Evolutionary conservation across 2,329 filamentous ascomycete species (phyloP).

Genomic region (Pseudocercospora vitis): DNA sequence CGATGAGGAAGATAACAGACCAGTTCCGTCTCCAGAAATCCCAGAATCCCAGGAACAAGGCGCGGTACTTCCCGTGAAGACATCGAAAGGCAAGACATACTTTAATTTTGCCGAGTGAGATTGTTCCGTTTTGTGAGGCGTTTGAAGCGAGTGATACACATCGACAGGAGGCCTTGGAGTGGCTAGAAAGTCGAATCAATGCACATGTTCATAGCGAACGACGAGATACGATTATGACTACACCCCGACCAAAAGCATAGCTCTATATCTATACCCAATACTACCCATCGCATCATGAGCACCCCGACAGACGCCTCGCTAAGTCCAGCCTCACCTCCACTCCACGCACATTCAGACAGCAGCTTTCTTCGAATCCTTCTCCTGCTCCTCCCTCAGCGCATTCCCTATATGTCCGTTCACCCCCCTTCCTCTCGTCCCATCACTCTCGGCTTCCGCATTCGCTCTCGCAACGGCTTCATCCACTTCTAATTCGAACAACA

Average conservation of each 20-base stretch:
- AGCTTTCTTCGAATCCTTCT: conserved; percentile 7
- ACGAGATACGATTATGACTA: no score
- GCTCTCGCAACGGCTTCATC: conserved; percentile 45
- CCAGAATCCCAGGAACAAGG: conserved; percentile 9
- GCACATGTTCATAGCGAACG: no score
- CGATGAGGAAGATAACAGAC: not conserved
- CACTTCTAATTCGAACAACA: conserved; percentile 42
- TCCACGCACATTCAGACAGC: not conserved
- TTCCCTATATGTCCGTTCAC: conserved; percentile 44
- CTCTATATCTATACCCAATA: no score
- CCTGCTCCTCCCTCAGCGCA: conserved; percentile 31
- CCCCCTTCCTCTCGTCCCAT: conserved; percentile 49
- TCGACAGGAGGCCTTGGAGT: no score
- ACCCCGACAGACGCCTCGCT: conserved; percentile 3
- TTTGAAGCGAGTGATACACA: no score
- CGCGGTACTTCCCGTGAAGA: not conserved
- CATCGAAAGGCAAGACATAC: not conserved
- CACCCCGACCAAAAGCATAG: no score
- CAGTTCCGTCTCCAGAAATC: conserved; percentile 7
- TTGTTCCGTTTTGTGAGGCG: no score
- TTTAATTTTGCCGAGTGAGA: no score
- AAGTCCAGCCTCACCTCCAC: not conserved
- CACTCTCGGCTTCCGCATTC: conserved; percentile 31
- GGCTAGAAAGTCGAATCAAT: no score
- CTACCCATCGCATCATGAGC: not conserved